Evolutionary conservation across 2,329 filamentous ascomycete species (phyloP).

Genomic region (Alternaria ventricosa): DNA sequence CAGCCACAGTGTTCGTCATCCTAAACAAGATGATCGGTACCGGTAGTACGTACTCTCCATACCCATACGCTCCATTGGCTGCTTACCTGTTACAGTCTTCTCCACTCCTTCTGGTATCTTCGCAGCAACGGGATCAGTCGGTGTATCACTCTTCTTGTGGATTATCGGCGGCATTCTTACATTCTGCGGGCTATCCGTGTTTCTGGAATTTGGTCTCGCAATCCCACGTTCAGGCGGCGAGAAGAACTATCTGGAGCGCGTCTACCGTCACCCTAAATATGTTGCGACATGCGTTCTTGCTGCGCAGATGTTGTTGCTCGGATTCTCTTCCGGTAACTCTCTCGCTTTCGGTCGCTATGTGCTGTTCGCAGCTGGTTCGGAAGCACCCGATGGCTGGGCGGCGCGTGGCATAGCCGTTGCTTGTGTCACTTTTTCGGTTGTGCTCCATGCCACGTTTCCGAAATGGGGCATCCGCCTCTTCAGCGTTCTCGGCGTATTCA

Average conservation of each 20-base stretch:
- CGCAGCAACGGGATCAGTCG: conserved; percentile 61
- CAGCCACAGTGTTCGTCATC: conserved; percentile 44
- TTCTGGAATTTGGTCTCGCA: conserved; percentile 68
- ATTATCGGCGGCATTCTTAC: conserved; percentile 61
- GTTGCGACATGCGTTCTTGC: conserved; percentile 66
- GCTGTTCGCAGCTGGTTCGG: conserved; percentile 60
- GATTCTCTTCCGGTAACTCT: conserved; percentile 65
- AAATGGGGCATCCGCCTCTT: conserved; percentile 66
- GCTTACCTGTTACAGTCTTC: conserved; percentile 50
- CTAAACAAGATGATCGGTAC: conserved; percentile 42
- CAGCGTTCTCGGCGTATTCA: conserved; percentile 67
- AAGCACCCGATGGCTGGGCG: conserved; percentile 60
- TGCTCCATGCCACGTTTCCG: conserved; percentile 60
- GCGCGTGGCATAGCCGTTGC: conserved; percentile 60
- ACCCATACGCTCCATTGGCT: conserved; percentile 1
- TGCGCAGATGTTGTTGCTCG: conserved; percentile 67
- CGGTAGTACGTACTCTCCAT: conserved; percentile 27
- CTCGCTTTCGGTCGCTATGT: conserved; percentile 66
- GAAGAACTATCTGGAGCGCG: conserved; percentile 71
- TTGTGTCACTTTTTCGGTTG: conserved; percentile 60
- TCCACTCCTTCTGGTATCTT: conserved; percentile 65
- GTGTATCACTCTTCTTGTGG: conserved; percentile 62
- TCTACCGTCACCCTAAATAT: conserved; percentile 65
- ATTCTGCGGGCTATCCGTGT: conserved; percentile 66
- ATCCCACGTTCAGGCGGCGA: conserved; percentile 69